Evolutionary conservation across 352 stramenopile species (phyloP).

Genomic region (Globisporangium irregulare): DNA sequence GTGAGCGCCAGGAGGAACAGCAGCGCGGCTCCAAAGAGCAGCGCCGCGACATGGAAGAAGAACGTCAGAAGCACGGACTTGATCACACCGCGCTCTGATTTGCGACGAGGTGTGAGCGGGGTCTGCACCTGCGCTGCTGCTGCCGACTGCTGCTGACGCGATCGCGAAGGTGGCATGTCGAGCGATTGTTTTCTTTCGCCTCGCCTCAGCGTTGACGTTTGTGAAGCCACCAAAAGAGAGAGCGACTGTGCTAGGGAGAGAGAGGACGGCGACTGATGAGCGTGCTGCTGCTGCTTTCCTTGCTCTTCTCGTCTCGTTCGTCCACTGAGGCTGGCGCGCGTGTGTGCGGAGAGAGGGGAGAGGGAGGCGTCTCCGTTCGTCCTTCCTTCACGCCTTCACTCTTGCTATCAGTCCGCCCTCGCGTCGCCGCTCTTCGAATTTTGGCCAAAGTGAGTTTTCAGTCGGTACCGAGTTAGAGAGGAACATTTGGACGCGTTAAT

Average conservation of each 20-base stretch:
- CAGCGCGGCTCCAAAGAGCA: constrained; percentile 40
- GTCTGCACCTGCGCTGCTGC: neutral
- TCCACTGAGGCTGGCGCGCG: neutral
- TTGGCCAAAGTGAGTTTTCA: neutral
- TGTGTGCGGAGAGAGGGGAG: neutral
- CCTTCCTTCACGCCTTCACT: neutral
- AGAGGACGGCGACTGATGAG: neutral
- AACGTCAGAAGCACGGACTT: constrained; percentile 38
- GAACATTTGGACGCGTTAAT: too few species aligned
- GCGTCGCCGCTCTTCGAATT: constrained; percentile 7
- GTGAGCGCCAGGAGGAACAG: constrained; percentile 37
- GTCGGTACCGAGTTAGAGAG: neutral
- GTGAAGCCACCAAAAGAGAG: constrained; percentile 3
- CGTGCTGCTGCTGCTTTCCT: neutral
- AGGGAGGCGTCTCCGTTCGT: neutral
- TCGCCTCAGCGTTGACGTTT: neutral
- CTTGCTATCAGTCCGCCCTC: neutral
- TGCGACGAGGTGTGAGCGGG: neutral
- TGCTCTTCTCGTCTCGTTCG: neutral
- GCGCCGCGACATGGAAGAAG: constrained; percentile 53
- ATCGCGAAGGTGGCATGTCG: constrained; percentile 1
- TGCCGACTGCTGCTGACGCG: constrained; percentile 1
- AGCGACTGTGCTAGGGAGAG: neutral
- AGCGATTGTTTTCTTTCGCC: neutral
- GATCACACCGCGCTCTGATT: constrained; percentile 24